Conservation (phyloP, 345 rosid species). For the Cardamine occulta region DNA sequence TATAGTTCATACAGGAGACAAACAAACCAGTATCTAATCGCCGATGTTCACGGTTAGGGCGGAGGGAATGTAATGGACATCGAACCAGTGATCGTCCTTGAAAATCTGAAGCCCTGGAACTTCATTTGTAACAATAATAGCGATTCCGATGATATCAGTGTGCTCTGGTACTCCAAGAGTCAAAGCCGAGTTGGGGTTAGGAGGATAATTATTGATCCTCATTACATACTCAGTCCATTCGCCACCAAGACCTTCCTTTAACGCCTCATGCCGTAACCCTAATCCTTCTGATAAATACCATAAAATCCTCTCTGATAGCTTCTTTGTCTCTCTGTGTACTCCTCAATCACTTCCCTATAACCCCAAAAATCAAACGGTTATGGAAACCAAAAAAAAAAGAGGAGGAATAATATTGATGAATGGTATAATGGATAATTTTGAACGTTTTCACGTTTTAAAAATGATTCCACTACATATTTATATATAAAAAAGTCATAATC, state of each 20-base stretch:
- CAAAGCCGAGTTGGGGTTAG: constrained; percentile 68
- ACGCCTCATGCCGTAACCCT: constrained; percentile 50
- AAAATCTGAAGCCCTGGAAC: constrained; percentile 77
- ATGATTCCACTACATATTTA: too few relatives aligned
- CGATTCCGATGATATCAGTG: constrained; percentile 61
- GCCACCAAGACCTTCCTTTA: constrained; percentile 61
- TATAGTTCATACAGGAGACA: background rate
- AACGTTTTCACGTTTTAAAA: background rate
- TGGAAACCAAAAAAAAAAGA: background rate
- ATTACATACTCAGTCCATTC: constrained; percentile 54
- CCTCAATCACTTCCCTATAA: constrained; percentile 66
- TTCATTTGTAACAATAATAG: constrained; percentile 73
- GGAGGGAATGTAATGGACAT: constrained; percentile 62
- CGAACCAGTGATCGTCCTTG: constrained; percentile 64
- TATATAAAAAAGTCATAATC: too few relatives aligned
- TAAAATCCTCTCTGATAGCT: constrained; percentile 58
- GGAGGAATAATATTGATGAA: background rate
- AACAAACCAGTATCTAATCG: constrained; percentile 66
- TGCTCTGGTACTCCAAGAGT: constrained; percentile 66
- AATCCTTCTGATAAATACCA: constrained; percentile 58
- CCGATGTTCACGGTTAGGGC: constrained; percentile 70
- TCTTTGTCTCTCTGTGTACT: constrained; percentile 53
- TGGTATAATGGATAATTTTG: background rate
- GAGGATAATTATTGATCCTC: constrained; percentile 77
- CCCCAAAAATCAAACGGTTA: background rate